Base-by-base conservation (phyloP, 2,329 filamentous ascomycete species). In the Colletotrichum nymphaeae region DNA sequence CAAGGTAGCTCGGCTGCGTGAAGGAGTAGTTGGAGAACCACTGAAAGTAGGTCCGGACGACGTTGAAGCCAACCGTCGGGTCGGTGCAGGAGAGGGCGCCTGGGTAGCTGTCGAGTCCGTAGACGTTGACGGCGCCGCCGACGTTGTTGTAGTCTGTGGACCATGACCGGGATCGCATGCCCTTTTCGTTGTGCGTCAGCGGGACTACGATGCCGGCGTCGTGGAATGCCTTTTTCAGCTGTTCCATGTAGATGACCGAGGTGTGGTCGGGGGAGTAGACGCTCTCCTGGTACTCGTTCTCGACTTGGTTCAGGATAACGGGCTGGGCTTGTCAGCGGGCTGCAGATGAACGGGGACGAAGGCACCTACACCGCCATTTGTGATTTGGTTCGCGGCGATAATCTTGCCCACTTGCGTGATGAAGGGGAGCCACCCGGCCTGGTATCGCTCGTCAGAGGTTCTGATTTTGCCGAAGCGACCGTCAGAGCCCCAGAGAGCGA, bases 371-470 rank as follows among this genome's bases (percentile, higher is more conserved):
- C 94, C 94, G 0, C 93, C 94, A 64, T 95, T 94, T 1, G 93
- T 96, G 78, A 97, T 95, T 77, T 97, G 94, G 1, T 90, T 91
- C 66, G 91, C 89, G 4, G 94, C 93, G 75, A 97, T 92, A 9
- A 92, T 90, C 28, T 86, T 85, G 28, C 87, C 88, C 69, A 93
- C 86, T 30, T 89, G 84, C 19, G 85, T 79, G 73, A 89, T 86
- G 76, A 59, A 72, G 9, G 70, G 70, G 42, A 69, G 80, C 86
- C 86, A 89, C 2, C 79, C 79, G 22, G 82, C 74, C 24, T 83
- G 81, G 67, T 87, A 87, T 1, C 81, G 81, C 52, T 81, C 80
- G 28, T 86, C 84, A 30, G 80, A 82, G 2, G 84, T 85, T 28
- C 85, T 77, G 35, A 82, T 78, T 26, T 77, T 79, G 4, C 85